A percentile compares a stretch with the other conserved stretches of the same genome.
phyloP scores from a whole-genome alignment of 768 basidiomycete genomes.

The Trichaptum fuscoviolaceum region DNA sequence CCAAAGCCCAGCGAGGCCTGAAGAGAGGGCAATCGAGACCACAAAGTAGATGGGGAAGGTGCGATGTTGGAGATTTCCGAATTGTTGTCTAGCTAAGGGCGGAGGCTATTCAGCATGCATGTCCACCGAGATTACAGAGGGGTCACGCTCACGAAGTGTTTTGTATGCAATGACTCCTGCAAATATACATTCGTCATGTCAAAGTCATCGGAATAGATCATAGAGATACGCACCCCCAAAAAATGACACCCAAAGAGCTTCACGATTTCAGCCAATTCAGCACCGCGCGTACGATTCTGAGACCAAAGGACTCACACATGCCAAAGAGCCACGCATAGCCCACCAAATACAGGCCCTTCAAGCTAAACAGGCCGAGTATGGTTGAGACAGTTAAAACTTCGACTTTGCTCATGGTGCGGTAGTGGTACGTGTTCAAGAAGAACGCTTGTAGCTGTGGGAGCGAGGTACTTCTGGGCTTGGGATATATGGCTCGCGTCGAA shows the following conservation, averaged over 20 bases:
- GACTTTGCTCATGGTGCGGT: neutral
- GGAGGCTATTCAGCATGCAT: conserved; percentile 1
- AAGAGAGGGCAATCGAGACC: conserved; percentile 49
- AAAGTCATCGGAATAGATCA: neutral
- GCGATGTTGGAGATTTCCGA: conserved; percentile 67
- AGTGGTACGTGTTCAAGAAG: conserved; percentile 3
- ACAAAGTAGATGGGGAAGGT: conserved; percentile 74
- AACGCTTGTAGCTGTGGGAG: neutral
- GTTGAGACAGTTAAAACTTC: neutral
- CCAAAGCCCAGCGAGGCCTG: conserved; percentile 54
- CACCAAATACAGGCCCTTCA: conserved; percentile 40
- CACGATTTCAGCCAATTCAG: neutral
- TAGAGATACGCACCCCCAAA: conserved; percentile 42
- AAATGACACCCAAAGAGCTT: conserved; percentile 59
- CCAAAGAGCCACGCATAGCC: conserved; percentile 63
- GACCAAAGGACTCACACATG: conserved; percentile 48
- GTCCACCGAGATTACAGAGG: neutral
- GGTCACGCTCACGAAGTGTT: conserved; percentile 40
- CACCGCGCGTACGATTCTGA: neutral
- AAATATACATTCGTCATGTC: conserved; percentile 12
- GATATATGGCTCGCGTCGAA: neutral
- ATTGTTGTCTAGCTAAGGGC: conserved; percentile 60
- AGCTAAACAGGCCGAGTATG: neutral
- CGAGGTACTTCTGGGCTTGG: neutral
- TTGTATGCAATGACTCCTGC: conserved; percentile 57